phyloP scores from a whole-genome alignment of 1,284 basidiomycete species.

The Rhodotorula sp. region DNA sequence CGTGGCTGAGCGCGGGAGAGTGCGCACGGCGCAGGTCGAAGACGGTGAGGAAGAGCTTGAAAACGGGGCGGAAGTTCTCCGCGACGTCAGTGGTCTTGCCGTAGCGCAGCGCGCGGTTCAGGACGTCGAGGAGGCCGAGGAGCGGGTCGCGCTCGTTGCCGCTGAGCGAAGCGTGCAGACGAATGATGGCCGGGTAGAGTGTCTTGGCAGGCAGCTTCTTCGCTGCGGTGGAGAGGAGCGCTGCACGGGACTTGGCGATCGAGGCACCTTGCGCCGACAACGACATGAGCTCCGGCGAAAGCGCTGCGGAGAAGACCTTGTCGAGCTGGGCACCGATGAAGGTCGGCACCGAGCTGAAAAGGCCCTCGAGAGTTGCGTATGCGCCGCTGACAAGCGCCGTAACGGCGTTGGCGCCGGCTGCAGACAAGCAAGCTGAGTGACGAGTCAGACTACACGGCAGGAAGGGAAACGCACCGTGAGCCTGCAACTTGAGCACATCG shows the following conservation, averaged over 20 bases:
- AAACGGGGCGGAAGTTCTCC: constrained; percentile 69
- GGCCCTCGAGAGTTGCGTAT: constrained; percentile 39
- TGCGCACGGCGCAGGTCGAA: constrained; percentile 63
- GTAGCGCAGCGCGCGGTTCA: constrained; percentile 61
- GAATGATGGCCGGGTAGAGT: constrained; percentile 41
- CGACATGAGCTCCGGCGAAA: constrained; percentile 45
- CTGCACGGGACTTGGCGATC: constrained; percentile 19
- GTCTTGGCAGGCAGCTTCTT: constrained; percentile 67
- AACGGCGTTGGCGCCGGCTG: constrained; percentile 16
- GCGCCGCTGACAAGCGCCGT: constrained; percentile 27
- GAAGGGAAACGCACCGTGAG: constrained; percentile 47
- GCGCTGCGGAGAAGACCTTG: constrained; percentile 49
- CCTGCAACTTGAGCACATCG: constrained; percentile 56
- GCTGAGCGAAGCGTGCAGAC: constrained; percentile 38
- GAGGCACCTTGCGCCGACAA: constrained; percentile 35
- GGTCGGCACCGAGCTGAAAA: constrained; percentile 51
- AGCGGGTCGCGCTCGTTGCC: constrained; percentile 27
- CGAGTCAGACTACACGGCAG: background rate
- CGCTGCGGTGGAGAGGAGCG: constrained; percentile 48
- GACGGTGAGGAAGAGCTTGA: constrained; percentile 78
- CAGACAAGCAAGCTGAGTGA: background rate
- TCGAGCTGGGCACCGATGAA: constrained; percentile 54
- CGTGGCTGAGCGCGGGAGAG: constrained; percentile 50
- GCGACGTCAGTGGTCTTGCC: constrained; percentile 67
- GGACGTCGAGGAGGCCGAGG: constrained; percentile 38